Evolutionary conservation across 129 eudicot genomes (phyloP).

Genomic region (Dittrichia graveolens): DNA sequence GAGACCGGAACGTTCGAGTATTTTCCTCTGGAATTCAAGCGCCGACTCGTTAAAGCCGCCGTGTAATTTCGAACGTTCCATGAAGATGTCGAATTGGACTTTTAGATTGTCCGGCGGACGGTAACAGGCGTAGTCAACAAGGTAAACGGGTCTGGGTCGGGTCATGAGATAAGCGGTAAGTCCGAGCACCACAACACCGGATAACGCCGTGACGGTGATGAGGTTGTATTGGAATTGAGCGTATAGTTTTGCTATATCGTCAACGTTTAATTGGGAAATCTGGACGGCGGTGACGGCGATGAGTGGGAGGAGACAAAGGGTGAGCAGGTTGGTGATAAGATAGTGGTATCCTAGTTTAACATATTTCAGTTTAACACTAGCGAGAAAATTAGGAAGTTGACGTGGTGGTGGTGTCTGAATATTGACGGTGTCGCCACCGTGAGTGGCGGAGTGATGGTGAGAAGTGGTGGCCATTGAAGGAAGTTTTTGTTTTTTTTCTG

Average conservation of each 20-base stretch:
- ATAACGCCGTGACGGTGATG: conserved; percentile 26
- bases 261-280: conserved; percentile 30
- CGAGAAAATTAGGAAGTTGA: conserved; percentile 34
- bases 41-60: conserved; percentile 60
- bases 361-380: conserved; percentile 46
- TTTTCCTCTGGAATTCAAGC: conserved; percentile 60
- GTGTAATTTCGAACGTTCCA: conserved; percentile 49
- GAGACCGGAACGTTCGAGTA: conserved; percentile 65
- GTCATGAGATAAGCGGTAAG: conserved; percentile 41
- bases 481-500: background rate
- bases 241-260: conserved; percentile 36
- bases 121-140: conserved; percentile 51
- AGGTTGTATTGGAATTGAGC: conserved; percentile 38
- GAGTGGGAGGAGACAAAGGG: conserved; percentile 43
- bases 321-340: conserved; percentile 39
- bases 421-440: conserved; percentile 12
- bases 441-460: conserved; percentile 9
- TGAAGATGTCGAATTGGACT: conserved; percentile 39
- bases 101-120: conserved; percentile 44
- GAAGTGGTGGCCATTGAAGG: conserved; percentile 29
- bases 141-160: conserved; percentile 53
- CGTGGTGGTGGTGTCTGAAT: conserved; percentile 14
- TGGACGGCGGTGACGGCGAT: conserved; percentile 24
- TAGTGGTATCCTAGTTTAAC: conserved; percentile 52
- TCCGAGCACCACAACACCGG: conserved; percentile 30